Evolutionary conservation across 495 filamentous ascomycete species (phyloP), one percentile per base, ranked within the genome.

Genomic region (Neohortaea acidophila): DNA sequence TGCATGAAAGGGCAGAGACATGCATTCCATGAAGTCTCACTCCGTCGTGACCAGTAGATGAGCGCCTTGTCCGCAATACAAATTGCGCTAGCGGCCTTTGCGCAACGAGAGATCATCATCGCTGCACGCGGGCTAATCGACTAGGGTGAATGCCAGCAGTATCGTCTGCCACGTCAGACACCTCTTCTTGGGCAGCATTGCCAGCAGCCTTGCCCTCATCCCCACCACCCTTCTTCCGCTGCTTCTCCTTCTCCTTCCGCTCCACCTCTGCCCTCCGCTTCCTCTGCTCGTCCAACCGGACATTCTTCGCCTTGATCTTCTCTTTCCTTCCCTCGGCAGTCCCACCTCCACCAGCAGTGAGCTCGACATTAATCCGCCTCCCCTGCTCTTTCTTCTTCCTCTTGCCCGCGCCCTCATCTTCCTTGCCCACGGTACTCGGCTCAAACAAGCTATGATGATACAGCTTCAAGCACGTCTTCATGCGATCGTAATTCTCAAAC

Each of bases 401-500:
- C 28, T 19, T 39, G 21, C 26, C 14, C 11, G n/a, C 46, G 14
- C 21, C 22, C 39, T 35, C 25, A 7, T 37, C 25, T 6, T 38
- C 33, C 22, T 36, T 34, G 22, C 9, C 13, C 11, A n/a, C 22
- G 18, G 17, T 46, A 37, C 23, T 45, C 17, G 49, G 49, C 32
- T 82, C 68, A 53, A 96, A 93, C 33, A 61, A 68, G 43, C 73
- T 80, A 59, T 94, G 84, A 59, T 97, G 87, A 56, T 84, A 83
- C 33, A 81, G 68, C 56, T 81, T 79, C 47, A 97, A 65, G 51
- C 83, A 91, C 33, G 82, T 86, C 68, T 92, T 80, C 85, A 96
- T 92, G 54, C 77, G 73, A 60, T 93, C 84, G 62, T 73, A 93
- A 33, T 72, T 64, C 41, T 75, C 79, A 49, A 97, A 96, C 60